Evolutionary conservation across 2,329 filamentous ascomycete genomes (phyloP), one percentile per base, ranked within the genome.

Genomic region (Westerdykella aurantiaca): DNA sequence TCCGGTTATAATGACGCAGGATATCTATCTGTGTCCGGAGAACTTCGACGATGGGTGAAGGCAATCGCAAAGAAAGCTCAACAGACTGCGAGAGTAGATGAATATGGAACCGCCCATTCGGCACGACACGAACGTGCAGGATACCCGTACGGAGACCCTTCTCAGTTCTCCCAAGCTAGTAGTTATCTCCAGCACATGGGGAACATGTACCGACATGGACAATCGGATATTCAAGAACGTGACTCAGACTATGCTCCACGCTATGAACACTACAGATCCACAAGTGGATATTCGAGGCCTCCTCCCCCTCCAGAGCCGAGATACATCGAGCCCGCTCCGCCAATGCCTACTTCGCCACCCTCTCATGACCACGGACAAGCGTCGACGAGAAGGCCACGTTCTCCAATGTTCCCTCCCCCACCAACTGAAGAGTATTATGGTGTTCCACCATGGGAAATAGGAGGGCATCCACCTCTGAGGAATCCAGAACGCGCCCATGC

Each of bases 11-110:
- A 37, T 37, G 38, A 45, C 37, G 18, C 43, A 13, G 43, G 43
- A 31, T 58, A 55, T 31, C 31, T 37, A 6, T 34, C 42, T 10
- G 42, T 57, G 9, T 29, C 44, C 17, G 51, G 48, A 9, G 51
- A 52, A 39, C 42, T 55, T 34, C 35, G 42, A 16, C 37, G 48
- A 31, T 55, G 51, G 50, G 43, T 35, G 33, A 35, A 35, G 17
- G 33, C n/a, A 18, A 16, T 35, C 6, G 5, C 33, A 35, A 14
- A 18, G n/a, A 13, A 9, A 14, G 33, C 33, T 35, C n/a, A 18
- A 12, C 5, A 35, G 33, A 10, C 9, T 35, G 3, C 33, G 33
- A 35, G 17, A 35, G 33, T 35, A 12, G 11, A 29, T 29, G 25
- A 29, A 12, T 9, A 35, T 35, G 33, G 3, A 14, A 13, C 7